These are phyloP conservation scores for Leptographium lundbergii DNA, from an alignment of 2,329 filamentous ascomycete species.

Conservation along the genomic window DNA sequence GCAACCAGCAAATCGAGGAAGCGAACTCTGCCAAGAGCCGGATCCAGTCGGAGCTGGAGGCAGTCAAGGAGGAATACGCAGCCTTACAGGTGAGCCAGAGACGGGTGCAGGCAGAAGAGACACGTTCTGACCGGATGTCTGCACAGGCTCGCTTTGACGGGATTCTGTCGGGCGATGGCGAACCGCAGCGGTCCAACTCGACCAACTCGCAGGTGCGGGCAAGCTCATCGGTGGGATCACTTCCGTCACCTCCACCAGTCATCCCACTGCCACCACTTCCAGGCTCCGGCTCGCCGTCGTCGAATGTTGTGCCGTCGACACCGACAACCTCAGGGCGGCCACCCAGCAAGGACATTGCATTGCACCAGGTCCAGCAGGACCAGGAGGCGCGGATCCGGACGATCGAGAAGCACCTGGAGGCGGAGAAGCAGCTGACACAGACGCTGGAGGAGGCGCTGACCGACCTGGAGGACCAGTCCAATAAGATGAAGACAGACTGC, in stretches of 20 bases:
- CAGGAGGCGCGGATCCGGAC: constrained; percentile 90
- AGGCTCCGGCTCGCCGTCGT: constrained; percentile 33
- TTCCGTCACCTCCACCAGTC: constrained; percentile 87
- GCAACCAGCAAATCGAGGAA: constrained; percentile 65
- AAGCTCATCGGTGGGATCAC: constrained; percentile 65
- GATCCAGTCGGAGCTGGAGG: constrained; percentile 57
- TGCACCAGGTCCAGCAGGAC: constrained; percentile 78
- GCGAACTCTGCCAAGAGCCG: constrained; percentile 50
- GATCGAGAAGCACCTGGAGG: constrained; percentile 91
- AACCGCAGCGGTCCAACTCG: constrained; percentile 45
- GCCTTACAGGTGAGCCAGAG: constrained; percentile 57
- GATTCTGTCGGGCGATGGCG: constrained; percentile 17
- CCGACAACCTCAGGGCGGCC: constrained; percentile 50
- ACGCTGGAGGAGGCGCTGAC: constrained; percentile 92
- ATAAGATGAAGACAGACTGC: constrained; percentile 81
- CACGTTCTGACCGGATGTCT: neutral
- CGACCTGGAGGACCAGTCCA: constrained; percentile 82
- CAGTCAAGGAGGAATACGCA: constrained; percentile 55
- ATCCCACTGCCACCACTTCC: constrained; percentile 93
- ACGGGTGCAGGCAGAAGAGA: constrained; percentile 11
- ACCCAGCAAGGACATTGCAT: constrained; percentile 65
- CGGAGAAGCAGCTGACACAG: constrained; percentile 90
- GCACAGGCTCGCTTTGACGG: constrained; percentile 49
- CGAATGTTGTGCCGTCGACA: constrained; percentile 30
- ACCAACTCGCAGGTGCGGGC: constrained; percentile 63